Base-by-base conservation (phyloP, 306 rosid species). In the Carpinus viminea region DNA sequence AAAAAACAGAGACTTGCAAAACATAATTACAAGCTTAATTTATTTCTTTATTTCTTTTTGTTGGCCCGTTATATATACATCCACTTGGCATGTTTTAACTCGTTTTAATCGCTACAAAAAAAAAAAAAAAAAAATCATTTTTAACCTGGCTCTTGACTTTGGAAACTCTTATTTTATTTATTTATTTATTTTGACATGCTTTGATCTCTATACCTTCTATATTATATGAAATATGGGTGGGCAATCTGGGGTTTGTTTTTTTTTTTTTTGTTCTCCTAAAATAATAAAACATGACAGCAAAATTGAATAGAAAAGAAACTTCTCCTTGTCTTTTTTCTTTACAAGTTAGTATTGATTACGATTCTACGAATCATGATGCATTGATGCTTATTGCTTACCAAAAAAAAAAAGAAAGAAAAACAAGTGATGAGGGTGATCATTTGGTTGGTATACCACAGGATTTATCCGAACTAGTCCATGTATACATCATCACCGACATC, bases 301-400 rank as follows among this genome's bases (percentile, higher is more conserved):
- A 62, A 62, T 62, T 62, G 7, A 31, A 12, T 1, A 34, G 69
- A 8, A 62, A 62, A 62, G 46, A 15, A 17, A 28, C 21, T 41
- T 17, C 50, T 62, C 56, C 20, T 18, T 54, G 7, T 21, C 21
- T 43, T 12, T 28, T 53, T 74, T 36, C 21, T 43, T 36, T 62
- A 16, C 74, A 70, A 18, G 57, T 57, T 80, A 72, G 76, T 20
- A 15, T 36, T 36, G 73, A 73, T 76, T 57, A 68, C 68, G 80
- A 76, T 69, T 10, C 20, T 57, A 68, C 68, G 80, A 76, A 74
- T 10, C 20, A 43, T 80, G 80, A 77, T 68, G 79, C 50, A 54
- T 57, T 46, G 65, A 41, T 41, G 45, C 45, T 41, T 41, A 41
- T 41, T 41, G 45, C 45, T 41, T 41, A 41, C 81, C 87, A 50